phyloP scores from a whole-genome alignment of 805 yeast genomes.

The Yarrowia alimentaria region DNA sequence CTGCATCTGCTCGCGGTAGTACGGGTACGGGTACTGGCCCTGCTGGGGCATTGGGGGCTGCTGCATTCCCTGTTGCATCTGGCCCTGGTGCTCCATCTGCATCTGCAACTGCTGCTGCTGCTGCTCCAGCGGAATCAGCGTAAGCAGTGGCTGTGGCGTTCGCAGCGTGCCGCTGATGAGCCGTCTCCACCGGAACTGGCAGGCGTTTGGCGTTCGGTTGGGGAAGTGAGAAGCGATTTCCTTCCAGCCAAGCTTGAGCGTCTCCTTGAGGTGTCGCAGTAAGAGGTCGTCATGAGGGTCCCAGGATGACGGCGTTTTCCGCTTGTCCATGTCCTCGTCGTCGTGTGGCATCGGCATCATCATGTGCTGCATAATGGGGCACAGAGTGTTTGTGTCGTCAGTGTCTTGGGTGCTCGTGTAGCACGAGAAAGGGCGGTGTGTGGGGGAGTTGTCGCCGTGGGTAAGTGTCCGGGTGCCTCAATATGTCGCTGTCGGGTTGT shows the following conservation, averaged over 20 bases:
- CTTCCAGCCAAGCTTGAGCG: slow-evolving; percentile 83
- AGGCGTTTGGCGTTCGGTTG: slow-evolving; percentile 82
- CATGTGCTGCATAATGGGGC: slow-evolving; percentile 27
- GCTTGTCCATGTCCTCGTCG: slow-evolving; percentile 26
- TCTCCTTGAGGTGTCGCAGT: slow-evolving; percentile 73
- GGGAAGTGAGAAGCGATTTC: slow-evolving; percentile 77
- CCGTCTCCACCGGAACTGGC: slow-evolving; percentile 87
- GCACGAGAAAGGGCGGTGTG: background rate
- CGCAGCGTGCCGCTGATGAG: slow-evolving; percentile 48
- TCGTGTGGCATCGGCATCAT: slow-evolving; percentile 26
- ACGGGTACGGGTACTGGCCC: slow-evolving; percentile 21
- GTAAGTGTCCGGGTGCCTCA: too few species aligned
- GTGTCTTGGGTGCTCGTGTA: too few species aligned
- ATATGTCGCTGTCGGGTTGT: too few species aligned
- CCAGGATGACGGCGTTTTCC: slow-evolving; percentile 62
- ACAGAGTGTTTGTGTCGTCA: too few species aligned
- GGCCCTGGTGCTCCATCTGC: slow-evolving; percentile 25
- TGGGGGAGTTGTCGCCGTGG: background rate
- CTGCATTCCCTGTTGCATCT: slow-evolving; percentile 27
- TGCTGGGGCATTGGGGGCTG: slow-evolving; percentile 18
- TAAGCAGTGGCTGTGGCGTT: slow-evolving; percentile 27
- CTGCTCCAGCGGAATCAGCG: slow-evolving; percentile 21
- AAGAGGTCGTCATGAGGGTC: slow-evolving; percentile 72
- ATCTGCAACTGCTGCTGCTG: slow-evolving; percentile 13
- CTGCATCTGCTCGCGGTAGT: too few species aligned